These are phyloP conservation scores for Zygotorulaspora mrakii DNA, from an alignment of 1,139 yeast species.

Conservation along the genomic window DNA sequence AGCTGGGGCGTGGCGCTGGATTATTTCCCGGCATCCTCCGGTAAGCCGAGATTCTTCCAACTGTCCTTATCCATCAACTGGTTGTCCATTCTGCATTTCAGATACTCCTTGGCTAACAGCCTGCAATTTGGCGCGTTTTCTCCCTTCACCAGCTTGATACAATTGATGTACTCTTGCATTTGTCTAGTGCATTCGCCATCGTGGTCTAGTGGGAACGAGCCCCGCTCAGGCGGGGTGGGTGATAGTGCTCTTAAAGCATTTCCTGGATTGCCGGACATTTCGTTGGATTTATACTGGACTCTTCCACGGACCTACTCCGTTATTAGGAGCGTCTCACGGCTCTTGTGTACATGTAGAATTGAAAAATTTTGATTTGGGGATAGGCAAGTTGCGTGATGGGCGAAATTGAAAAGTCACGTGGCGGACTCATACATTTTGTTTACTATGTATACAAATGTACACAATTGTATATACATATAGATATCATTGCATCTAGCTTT, in stretches of 20 bases:
- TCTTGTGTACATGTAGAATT: slow-evolving; percentile 3
- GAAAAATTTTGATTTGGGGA: no score
- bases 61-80: slow-evolving; percentile 78
- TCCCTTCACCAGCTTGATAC: slow-evolving; percentile 74
- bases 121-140: slow-evolving; percentile 89
- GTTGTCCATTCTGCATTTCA: slow-evolving; percentile 87
- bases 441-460: no score
- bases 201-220: slow-evolving; percentile 94
- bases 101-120: slow-evolving; percentile 70
- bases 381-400: no score
- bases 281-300: no score
- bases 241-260: slow-evolving; percentile 51
- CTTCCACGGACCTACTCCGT: no score
- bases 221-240: slow-evolving; percentile 94
- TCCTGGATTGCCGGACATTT: slow-evolving; percentile 40
- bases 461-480: neutral
- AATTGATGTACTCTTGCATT: slow-evolving; percentile 72
- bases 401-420: no score
- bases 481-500: slow-evolving; percentile 11
- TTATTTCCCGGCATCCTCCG: slow-evolving; percentile 53
- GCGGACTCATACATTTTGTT: no score
- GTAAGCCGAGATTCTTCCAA: slow-evolving; percentile 83
- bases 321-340: neutral
- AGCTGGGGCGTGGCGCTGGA: no score
- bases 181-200: slow-evolving; percentile 75